These are phyloP conservation scores for Apiotrichum veenhuisii DNA, from an alignment of 1,284 basidiomycete species.

Conservation along the genomic window DNA sequence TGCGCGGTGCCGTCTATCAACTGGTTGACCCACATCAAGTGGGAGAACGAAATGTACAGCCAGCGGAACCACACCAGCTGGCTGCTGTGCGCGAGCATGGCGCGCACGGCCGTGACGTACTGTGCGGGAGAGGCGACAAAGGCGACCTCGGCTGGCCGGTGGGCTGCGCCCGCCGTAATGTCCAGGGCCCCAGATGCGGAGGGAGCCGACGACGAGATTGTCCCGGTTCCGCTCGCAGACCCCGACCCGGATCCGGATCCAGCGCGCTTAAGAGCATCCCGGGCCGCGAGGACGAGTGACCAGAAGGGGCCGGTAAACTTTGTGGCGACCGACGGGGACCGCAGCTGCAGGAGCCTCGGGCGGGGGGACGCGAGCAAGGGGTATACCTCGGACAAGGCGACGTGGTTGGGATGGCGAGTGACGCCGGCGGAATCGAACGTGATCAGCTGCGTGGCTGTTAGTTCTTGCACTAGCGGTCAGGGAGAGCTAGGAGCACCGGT, in stretches of 20 bases:
- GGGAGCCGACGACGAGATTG: no score
- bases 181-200: no score
- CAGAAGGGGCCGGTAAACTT: slow-evolving; percentile 51
- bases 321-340: slow-evolving; percentile 56
- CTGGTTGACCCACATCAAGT: slow-evolving; percentile 90
- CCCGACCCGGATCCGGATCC: no score
- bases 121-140: slow-evolving; percentile 57
- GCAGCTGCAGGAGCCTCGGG: slow-evolving; percentile 58
- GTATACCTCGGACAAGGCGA: slow-evolving; percentile 62
- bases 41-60: slow-evolving; percentile 74
- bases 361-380: slow-evolving; percentile 15
- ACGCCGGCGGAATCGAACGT: slow-evolving; percentile 84
- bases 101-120: slow-evolving; percentile 60
- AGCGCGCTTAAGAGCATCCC: slow-evolving; percentile 36
- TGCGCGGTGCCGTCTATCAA: slow-evolving; percentile 53
- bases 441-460: slow-evolving; percentile 80
- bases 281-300: slow-evolving; percentile 43
- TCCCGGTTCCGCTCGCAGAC: no score
- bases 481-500: no score
- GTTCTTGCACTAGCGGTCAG: no score
- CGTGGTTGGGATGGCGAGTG: slow-evolving; percentile 86
- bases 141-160: slow-evolving; percentile 5
- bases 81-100: slow-evolving; percentile 69
- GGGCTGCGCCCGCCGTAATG: no score
- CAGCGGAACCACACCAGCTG: slow-evolving; percentile 89